Base-by-base conservation (phyloP, 2,329 filamentous ascomycete species). In the Diplodia sapinea region DNA sequence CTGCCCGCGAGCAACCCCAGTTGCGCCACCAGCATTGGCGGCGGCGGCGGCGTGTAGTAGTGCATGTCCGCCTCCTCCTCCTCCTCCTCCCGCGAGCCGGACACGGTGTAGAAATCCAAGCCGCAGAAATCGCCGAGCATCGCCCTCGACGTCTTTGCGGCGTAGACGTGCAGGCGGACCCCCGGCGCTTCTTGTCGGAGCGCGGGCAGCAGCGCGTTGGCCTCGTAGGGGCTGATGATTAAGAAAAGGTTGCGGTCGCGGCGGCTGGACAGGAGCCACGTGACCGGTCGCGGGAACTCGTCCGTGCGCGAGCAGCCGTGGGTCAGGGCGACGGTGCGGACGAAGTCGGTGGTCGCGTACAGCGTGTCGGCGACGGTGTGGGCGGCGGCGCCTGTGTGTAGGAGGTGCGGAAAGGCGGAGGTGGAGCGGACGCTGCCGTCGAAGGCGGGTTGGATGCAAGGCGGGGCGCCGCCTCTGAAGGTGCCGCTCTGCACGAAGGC, bases 141-240 rank as follows among this genome's bases (percentile, higher is more conserved):
- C 1, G 13, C 23, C 9, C 23, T 26, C n/a, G 62, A 65, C 4
- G 50, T 54, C 11, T 33, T 50, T 1, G 59, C 26, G 3, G 82
- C 72, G 68, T 88, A 89, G 0, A 87, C 49, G 71, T 86, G 84
- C 56, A 90, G 72, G 0, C 75, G 73, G 0, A 84, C 81, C 4
- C 70, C 26, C 26, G 26, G 3, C 26, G 26, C 4, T 26, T 26
- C 26, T 4, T 26, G 26, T 4, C 70, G 63, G 2, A 90, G 82
- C 0, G 49, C 7, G 0, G 78, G 70, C 0, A 86, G 69, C 0
- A 91, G 75, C 2, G 76, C 15, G 3, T 91, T 80, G 0, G 86
- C 89, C 70, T 92, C 90, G 33, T 76, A 85, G 0, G 87, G 86
- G 70, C 87, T 90, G 72, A 91, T 80, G 29, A 91, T 75, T 0